Conservation (phyloP, 352 stramenopile genomes). For the Pythium phragmitis region DNA sequence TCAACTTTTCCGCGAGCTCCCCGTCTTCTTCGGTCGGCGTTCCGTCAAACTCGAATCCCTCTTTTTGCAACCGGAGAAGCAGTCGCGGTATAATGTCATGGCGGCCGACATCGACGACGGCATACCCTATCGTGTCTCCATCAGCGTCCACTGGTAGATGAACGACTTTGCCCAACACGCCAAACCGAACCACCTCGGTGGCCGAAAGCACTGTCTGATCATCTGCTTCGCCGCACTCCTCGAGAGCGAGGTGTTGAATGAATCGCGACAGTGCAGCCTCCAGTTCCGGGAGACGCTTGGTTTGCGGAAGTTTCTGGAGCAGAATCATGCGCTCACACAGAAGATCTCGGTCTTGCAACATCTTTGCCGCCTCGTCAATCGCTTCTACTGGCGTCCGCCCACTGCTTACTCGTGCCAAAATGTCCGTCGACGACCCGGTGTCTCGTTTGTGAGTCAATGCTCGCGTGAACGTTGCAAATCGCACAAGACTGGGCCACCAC, state of each 20-base stretch:
- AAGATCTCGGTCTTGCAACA: slow-evolving; percentile 36
- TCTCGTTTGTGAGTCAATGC: slow-evolving; percentile 48
- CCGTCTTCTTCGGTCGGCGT: slow-evolving; percentile 42
- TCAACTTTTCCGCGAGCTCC: slow-evolving; percentile 39
- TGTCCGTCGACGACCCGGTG: slow-evolving; percentile 28
- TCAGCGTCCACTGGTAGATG: slow-evolving; percentile 51
- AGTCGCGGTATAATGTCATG: slow-evolving; percentile 62
- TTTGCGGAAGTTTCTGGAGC: slow-evolving; percentile 69
- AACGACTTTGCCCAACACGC: slow-evolving; percentile 58
- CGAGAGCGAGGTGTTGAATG: slow-evolving; percentile 59
- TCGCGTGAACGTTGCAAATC: slow-evolving; percentile 61
- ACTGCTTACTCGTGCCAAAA: slow-evolving; percentile 52
- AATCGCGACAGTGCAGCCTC: slow-evolving; percentile 47
- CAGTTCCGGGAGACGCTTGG: slow-evolving; percentile 42
- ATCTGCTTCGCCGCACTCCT: slow-evolving; percentile 76
- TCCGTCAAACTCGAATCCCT: slow-evolving; percentile 63
- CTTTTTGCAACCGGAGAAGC: slow-evolving; percentile 40
- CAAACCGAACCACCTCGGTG: slow-evolving; percentile 56
- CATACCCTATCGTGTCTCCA: slow-evolving; percentile 54
- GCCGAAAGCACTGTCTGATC: slow-evolving; percentile 76
- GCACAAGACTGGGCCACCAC: slow-evolving; percentile 65
- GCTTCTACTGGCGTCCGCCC: slow-evolving; percentile 61
- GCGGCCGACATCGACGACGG: slow-evolving; percentile 65
- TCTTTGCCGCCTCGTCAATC: slow-evolving; percentile 39
- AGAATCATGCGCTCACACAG: slow-evolving; percentile 55